Conservation (phyloP, 371 early-diverging fungal genomes). For the Mortierella sp. region DNA sequence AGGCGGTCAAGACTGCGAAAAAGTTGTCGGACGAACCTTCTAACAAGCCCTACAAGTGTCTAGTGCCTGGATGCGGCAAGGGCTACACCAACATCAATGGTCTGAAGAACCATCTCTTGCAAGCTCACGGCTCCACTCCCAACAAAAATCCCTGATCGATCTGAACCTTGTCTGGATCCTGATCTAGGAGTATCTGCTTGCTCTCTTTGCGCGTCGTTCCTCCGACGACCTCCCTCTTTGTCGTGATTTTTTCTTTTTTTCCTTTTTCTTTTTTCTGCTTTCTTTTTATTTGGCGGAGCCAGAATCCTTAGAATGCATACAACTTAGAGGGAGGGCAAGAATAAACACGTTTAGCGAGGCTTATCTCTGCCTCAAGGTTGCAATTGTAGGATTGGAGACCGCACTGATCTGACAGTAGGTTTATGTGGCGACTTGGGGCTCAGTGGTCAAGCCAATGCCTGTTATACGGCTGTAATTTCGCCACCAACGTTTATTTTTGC, state of each 20-base stretch:
- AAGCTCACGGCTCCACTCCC: constrained; percentile 52
- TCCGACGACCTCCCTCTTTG: background rate
- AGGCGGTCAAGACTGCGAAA: constrained; percentile 7
- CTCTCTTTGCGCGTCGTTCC: background rate
- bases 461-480: no score
- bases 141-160: constrained; percentile 1
- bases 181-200: background rate
- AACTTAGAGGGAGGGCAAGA: background rate
- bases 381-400: background rate
- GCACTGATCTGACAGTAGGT: background rate
- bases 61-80: constrained; percentile 50
- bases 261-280: background rate
- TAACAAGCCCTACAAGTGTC: constrained; percentile 44
- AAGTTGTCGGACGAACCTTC: constrained; percentile 15
- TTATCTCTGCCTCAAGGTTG: background rate
- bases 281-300: background rate
- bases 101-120: constrained; percentile 50
- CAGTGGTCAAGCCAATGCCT: background rate
- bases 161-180: background rate
- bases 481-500: no score
- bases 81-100: constrained; percentile 52
- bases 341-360: background rate
- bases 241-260: background rate
- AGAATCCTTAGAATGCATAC: background rate
- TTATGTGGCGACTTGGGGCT: background rate